Evolutionary conservation across 176 grass and related monocot species (phyloP), one percentile per base, ranked within the genome.

Genomic region (Oryza punctata): DNA sequence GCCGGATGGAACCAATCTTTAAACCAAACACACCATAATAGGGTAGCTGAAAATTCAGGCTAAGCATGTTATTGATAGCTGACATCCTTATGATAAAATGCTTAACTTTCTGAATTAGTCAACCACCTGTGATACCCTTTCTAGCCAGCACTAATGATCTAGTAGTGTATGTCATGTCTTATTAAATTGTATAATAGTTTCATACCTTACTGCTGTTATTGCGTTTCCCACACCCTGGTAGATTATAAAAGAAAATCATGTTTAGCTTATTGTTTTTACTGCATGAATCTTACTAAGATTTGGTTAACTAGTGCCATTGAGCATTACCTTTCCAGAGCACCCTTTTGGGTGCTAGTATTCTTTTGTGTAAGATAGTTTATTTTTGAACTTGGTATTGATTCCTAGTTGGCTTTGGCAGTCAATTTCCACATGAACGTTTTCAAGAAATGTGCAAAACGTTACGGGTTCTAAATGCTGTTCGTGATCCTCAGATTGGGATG

Each of bases 341-440:
- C 43, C 80, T 35, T 54, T 19, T 60, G 23, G 74, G 33, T 75
- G 85, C 72, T 78, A 47, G 5, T 67, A 33, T 81, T 84, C 60
- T 10, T 73, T 69, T 75, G 46, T 35, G 72, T 70, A 88, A 81
- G 81, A 73, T 89, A 87, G 37, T 84, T 90, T 91, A 72, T 93
- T 78, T 91, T 65, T 86, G 44, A 90, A 89, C 87, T 85, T 91
- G 73, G 69, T 69, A 98, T 95, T 98, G 89, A 98, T 93, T 94
- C 92, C 91, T 91, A 94, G 93, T 98, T 98, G 93, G 87, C 85
- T 95, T 98, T 98, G 93, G 91, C 96, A 98, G 96, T 90, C 93
- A 87, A 76, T 95, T 95, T 90, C 60, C 91, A 57, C 89, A 88
- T 70, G 96, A 95, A 75, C 91, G 84, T 28, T 92, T 98, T 75